phyloP scores from a whole-genome alignment of 352 stramenopile genomes.

The Phytophthora pini region DNA sequence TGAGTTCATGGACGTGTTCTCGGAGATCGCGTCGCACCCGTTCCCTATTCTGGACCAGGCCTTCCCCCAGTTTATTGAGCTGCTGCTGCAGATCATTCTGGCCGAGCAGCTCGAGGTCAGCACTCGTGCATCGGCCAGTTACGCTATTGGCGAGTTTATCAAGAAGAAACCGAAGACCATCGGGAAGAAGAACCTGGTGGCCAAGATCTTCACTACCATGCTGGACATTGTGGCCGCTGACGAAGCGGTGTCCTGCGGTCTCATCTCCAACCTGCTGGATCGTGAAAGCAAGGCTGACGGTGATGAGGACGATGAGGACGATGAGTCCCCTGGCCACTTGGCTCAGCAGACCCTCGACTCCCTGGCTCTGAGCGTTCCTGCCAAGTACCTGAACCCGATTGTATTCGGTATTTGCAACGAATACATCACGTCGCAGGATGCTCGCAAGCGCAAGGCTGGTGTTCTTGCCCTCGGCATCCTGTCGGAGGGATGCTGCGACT shows the following conservation, averaged over 20 bases:
- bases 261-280: constrained; percentile 85
- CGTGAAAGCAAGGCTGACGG: constrained; percentile 60
- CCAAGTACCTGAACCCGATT: constrained; percentile 84
- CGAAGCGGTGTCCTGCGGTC: constrained; percentile 79
- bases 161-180: constrained; percentile 92
- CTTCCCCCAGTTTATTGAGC: constrained; percentile 82
- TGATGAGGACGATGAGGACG: constrained; percentile 80
- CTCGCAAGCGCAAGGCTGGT: constrained; percentile 95
- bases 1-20: constrained; percentile 89
- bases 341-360: constrained; percentile 89
- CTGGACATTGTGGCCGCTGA: constrained; percentile 83
- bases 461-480: constrained; percentile 97
- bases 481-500: constrained; percentile 96
- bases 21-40: constrained; percentile 83
- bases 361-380: constrained; percentile 77
- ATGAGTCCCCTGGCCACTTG: constrained; percentile 81
- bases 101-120: constrained; percentile 78
- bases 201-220: constrained; percentile 89
- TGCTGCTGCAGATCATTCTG: constrained; percentile 84
- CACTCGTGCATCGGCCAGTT: constrained; percentile 82
- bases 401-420: constrained; percentile 85
- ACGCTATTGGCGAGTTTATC: constrained; percentile 86
- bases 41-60: constrained; percentile 87
- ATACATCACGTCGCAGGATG: constrained; percentile 91
- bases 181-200: constrained; percentile 83